phyloP scores from a whole-genome alignment of 108 stramenopile species.

The Nitzschia palea region DNA sequence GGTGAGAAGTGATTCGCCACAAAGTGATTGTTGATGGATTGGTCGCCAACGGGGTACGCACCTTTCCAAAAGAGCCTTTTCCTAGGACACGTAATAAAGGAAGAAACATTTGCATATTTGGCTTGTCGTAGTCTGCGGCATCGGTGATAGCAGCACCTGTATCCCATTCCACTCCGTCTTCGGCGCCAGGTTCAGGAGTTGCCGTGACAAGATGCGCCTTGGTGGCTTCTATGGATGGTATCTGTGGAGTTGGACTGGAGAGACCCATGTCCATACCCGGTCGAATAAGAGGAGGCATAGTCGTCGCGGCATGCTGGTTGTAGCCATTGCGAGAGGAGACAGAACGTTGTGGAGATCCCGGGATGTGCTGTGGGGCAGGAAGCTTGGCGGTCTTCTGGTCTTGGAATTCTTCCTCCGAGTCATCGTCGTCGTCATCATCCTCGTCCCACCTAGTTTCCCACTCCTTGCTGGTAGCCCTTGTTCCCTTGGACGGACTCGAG shows the following conservation, averaged over 20 bases:
- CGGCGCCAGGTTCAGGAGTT: slow-evolving; percentile 20
- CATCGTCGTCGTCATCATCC: slow-evolving; percentile 50
- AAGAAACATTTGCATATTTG: slow-evolving; percentile 83
- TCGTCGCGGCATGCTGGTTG: not conserved
- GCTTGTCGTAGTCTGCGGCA: slow-evolving; percentile 37
- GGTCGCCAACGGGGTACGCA: slow-evolving; percentile 27
- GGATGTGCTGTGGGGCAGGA: not conserved
- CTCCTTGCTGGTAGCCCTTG: slow-evolving; percentile 19
- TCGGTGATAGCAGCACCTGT: slow-evolving; percentile 22
- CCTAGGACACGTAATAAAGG: slow-evolving; percentile 84
- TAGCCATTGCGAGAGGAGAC: not conserved
- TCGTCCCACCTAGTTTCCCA: slow-evolving; percentile 60
- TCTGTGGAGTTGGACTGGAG: slow-evolving; percentile 2
- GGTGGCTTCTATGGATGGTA: not conserved
- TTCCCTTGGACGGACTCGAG: not conserved
- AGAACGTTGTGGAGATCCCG: slow-evolving; percentile 8
- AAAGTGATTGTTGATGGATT: too few relatives aligned
- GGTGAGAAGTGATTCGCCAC: too few relatives aligned
- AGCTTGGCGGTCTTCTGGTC: not conserved
- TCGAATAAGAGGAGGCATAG: slow-evolving; percentile 14
- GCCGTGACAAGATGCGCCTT: slow-evolving; percentile 28
- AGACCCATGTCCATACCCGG: slow-evolving; percentile 28
- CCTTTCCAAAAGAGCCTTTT: slow-evolving; percentile 92
- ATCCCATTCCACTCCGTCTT: slow-evolving; percentile 46
- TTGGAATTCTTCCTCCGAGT: slow-evolving; percentile 21